A percentile compares a stretch with the other conserved stretches of the same genome.
Conservation (phyloP, 176 grass and related monocot species). For the Miscanthus lutarioriparius region DNA sequence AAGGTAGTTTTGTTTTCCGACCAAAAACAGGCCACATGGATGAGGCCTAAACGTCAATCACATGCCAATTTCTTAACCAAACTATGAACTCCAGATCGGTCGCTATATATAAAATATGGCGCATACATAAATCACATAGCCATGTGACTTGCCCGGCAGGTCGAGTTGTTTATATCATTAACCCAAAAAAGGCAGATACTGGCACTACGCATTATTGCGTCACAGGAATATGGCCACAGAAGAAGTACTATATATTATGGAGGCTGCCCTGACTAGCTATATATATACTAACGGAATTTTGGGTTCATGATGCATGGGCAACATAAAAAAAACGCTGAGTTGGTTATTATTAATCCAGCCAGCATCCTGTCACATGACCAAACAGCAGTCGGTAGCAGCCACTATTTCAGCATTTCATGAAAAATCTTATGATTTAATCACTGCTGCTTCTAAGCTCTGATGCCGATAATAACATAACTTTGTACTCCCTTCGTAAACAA, state of each 20-base stretch:
- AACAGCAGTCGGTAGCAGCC: not conserved
- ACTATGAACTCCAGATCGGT: not conserved
- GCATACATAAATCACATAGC: not conserved
- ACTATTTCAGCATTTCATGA: not conserved
- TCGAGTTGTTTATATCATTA: not conserved
- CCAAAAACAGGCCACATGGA: constrained; percentile 8
- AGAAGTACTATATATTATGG: not conserved
- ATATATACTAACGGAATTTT: not conserved
- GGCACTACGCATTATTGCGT: not conserved
- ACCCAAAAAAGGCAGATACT: not conserved
- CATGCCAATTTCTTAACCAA: constrained; percentile 16
- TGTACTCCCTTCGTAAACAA: too few species aligned
- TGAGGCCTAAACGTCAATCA: constrained; percentile 21
- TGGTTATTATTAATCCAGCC: not conserved
- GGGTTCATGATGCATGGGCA: not conserved
- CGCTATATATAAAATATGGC: not conserved
- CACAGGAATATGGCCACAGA: not conserved
- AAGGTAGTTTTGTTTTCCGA: not conserved
- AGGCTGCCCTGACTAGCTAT: not conserved
- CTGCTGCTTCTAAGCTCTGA: too few species aligned
- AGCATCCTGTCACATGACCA: not conserved
- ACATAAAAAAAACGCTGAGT: not conserved
- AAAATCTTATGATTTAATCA: not conserved
- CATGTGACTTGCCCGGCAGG: constrained; percentile 14
- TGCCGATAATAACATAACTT: too few species aligned